Evolutionary conservation across 208 protist species (phyloP).

Genomic region (Trypanosoma lewisi): DNA sequence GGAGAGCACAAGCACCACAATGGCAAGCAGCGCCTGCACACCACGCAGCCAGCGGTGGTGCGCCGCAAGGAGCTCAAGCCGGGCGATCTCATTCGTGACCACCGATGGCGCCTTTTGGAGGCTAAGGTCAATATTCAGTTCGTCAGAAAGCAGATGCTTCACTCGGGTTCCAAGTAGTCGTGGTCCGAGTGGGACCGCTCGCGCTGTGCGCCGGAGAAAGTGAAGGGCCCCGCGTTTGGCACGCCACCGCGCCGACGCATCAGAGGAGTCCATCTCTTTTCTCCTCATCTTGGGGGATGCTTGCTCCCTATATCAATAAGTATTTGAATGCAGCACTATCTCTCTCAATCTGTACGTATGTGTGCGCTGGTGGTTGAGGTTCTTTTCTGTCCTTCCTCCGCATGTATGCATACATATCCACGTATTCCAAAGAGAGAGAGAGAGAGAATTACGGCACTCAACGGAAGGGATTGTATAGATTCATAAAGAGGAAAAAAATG

Average conservation of each 20-base stretch:
- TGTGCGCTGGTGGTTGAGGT: too few relatives aligned
- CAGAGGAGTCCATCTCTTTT: background rate
- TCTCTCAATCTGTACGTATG: too few relatives aligned
- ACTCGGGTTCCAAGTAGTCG: slow-evolving; percentile 57
- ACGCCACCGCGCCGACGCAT: background rate
- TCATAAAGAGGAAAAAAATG: too few relatives aligned
- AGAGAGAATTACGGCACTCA: background rate
- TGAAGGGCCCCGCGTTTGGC: background rate
- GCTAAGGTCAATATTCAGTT: slow-evolving; percentile 56
- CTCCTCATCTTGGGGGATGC: background rate
- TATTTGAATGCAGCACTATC: too few relatives aligned
- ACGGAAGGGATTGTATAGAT: too few relatives aligned
- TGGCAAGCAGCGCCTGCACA: slow-evolving; percentile 58
- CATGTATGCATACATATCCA: background rate
- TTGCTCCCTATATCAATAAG: too few relatives aligned
- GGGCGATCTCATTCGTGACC: slow-evolving; percentile 47
- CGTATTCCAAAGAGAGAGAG: background rate
- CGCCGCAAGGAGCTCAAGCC: slow-evolving; percentile 54
- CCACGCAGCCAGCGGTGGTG: slow-evolving; percentile 75
- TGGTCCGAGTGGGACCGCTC: slow-evolving; percentile 53
- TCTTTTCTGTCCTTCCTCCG: background rate
- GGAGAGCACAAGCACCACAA: slow-evolving; percentile 59
- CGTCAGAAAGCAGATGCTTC: slow-evolving; percentile 66
- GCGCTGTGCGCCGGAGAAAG: slow-evolving; percentile 13
- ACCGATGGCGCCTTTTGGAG: slow-evolving; percentile 47